A percentile compares a stretch with the other conserved stretches of the same genome.
Evolutionary conservation across 2,329 filamentous ascomycete species (phyloP).

Genomic region (Xylariomycetidae sp.): DNA sequence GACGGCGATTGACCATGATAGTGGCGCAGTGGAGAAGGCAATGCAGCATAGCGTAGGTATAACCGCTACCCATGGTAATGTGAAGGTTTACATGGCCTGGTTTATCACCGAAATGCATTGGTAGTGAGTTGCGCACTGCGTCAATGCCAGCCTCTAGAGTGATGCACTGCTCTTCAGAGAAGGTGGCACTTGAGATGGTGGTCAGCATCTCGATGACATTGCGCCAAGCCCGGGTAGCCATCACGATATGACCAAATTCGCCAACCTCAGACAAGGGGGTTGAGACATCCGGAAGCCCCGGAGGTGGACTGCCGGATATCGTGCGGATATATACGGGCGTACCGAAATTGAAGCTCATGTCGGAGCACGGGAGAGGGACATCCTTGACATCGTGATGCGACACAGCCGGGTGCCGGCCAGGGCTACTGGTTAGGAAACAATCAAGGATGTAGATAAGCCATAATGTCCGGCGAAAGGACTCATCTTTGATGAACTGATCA

Average conservation of each 20-base stretch:
- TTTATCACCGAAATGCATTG: slow-evolving; percentile 58
- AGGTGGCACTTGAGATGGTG: slow-evolving; percentile 45
- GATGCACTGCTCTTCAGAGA: slow-evolving; percentile 49
- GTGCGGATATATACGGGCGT: slow-evolving; percentile 56
- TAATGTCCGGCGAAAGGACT: slow-evolving; percentile 56
- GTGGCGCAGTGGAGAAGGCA: slow-evolving; percentile 57
- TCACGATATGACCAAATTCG: slow-evolving; percentile 58
- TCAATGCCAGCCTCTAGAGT: slow-evolving; percentile 52
- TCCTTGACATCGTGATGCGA: slow-evolving; percentile 50
- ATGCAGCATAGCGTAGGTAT: slow-evolving; percentile 59
- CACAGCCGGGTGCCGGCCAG: slow-evolving; percentile 53
- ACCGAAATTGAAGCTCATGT: slow-evolving; percentile 60
- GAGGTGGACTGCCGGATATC: slow-evolving; percentile 37
- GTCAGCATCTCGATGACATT: slow-evolving; percentile 59
- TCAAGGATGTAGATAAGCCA: slow-evolving; percentile 62
- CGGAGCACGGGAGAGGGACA: slow-evolving; percentile 53
- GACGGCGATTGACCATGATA: slow-evolving; percentile 56
- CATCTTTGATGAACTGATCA: slow-evolving; percentile 58
- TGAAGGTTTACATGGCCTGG: slow-evolving; percentile 57
- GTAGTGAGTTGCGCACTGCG: slow-evolving; percentile 47
- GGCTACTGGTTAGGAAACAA: slow-evolving; percentile 58
- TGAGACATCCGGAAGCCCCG: slow-evolving; percentile 32
- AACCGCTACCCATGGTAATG: slow-evolving; percentile 61
- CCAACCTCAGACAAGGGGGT: slow-evolving; percentile 47
- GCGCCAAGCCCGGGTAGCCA: slow-evolving; percentile 57